Evolutionary conservation across 2,329 filamentous ascomycete genomes (phyloP).

Genomic region (Ilyonectria sp.): DNA sequence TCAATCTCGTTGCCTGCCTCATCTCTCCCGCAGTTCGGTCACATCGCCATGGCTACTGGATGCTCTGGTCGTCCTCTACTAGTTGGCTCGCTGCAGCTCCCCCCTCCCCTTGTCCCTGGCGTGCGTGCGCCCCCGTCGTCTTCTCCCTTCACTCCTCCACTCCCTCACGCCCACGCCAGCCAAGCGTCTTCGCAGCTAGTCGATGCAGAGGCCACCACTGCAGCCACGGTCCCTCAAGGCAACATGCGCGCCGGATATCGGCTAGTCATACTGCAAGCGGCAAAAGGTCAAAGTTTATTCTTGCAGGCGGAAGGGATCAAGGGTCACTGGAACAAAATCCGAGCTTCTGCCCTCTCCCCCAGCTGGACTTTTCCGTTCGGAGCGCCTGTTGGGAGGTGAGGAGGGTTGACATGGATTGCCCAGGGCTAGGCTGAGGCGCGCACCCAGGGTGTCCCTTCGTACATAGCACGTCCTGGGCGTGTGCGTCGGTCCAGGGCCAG

Average conservation of each 20-base stretch:
- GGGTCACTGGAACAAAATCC: conserved; percentile 5
- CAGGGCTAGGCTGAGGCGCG: not conserved
- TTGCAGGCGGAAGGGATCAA: conserved; percentile 25
- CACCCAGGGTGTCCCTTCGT: not conserved
- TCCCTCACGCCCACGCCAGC: not conserved
- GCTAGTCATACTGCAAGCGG: conserved; percentile 40
- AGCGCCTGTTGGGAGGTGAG: not conserved
- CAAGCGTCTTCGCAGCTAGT: conserved; percentile 5
- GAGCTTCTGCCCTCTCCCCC: not conserved
- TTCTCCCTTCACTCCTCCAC: not conserved
- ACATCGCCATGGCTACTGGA: not conserved
- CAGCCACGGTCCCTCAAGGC: conserved; percentile 22
- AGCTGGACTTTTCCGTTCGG: conserved; percentile 1
- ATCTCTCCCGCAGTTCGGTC: not conserved
- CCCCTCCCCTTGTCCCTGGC: conserved; percentile 2
- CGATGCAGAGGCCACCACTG: conserved; percentile 9
- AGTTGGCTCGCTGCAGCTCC: not conserved
- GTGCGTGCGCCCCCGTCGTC: not conserved
- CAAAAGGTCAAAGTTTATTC: conserved; percentile 45
- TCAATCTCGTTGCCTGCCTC: conserved; percentile 1
- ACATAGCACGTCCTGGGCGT: not conserved
- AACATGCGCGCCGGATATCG: conserved; percentile 43
- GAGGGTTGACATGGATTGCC: not conserved
- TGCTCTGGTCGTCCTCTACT: not conserved
- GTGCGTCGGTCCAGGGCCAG: not conserved